Percentiles rank a stretch among this genome's conserved stretches.
Conservation (phyloP, 1,284 basidiomycete genomes). For the Irpex sp. region DNA sequence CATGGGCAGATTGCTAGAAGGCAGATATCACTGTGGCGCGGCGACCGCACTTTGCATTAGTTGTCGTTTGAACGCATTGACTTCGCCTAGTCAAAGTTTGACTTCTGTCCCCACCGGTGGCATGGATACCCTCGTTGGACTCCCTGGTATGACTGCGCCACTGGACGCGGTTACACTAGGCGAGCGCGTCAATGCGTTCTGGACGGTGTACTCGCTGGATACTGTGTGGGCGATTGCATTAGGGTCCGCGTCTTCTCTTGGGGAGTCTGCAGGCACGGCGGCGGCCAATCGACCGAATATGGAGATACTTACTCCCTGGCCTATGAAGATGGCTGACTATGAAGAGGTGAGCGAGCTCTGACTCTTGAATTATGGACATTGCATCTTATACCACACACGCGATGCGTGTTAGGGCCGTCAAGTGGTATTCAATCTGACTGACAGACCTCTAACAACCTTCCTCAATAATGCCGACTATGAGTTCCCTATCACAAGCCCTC, state of each 20-base stretch:
- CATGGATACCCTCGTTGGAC: conserved; percentile 1
- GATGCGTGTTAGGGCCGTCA: conserved; percentile 8
- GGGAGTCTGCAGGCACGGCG: conserved; percentile 9
- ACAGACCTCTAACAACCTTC: conserved; percentile 23
- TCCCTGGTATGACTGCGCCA: conserved; percentile 12
- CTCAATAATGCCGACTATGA: conserved; percentile 17
- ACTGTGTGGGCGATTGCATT: conserved; percentile 37
- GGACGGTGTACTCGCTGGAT: conserved; percentile 37
- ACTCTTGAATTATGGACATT: neutral
- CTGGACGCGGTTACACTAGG: conserved; percentile 33
- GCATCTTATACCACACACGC: no score
- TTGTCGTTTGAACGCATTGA: conserved; percentile 26
- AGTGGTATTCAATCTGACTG: conserved; percentile 14
- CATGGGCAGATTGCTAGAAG: conserved; percentile 35
- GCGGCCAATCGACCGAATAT: conserved; percentile 22
- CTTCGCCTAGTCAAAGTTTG: conserved; percentile 13
- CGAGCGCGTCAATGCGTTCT: conserved; percentile 41
- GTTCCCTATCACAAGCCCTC: conserved; percentile 13
- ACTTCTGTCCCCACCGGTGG: conserved; percentile 6
- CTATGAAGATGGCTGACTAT: conserved; percentile 29
- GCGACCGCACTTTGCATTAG: conserved; percentile 35
- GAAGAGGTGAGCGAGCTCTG: conserved; percentile 19
- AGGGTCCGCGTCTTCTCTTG: conserved; percentile 28
- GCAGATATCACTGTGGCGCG: conserved; percentile 36
- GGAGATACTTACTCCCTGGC: conserved; percentile 37